A percentile compares a stretch with the other conserved stretches of the same genome.
Evolutionary conservation across 192 early-diverging fungal genomes (phyloP).

Genomic region (Coemansia sp.): DNA sequence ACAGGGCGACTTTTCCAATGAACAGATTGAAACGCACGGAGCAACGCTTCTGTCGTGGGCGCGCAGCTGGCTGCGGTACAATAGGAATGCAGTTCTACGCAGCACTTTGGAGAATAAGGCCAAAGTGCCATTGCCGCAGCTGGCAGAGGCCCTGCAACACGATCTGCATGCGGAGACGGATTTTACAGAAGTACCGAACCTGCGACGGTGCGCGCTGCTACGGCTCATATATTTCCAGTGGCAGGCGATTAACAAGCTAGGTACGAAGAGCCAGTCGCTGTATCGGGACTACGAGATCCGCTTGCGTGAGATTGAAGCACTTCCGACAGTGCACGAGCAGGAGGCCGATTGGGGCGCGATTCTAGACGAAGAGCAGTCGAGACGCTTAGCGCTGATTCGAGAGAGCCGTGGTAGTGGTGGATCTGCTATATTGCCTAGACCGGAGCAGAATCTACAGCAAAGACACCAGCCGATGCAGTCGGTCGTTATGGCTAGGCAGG

Average conservation of each 20-base stretch:
- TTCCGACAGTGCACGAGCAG: slow-evolving; percentile 32
- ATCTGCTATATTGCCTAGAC: slow-evolving; percentile 17
- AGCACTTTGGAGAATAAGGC: slow-evolving; percentile 44
- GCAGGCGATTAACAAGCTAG: slow-evolving; percentile 44
- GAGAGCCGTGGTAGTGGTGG: slow-evolving; percentile 27
- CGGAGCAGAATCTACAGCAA: slow-evolving; percentile 15
- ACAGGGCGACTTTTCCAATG: slow-evolving; percentile 38
- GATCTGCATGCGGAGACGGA: slow-evolving; percentile 34
- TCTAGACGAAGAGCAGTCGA: slow-evolving; percentile 30
- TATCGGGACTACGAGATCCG: slow-evolving; percentile 48
- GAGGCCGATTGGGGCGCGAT: slow-evolving; percentile 39
- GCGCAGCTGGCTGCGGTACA: slow-evolving; percentile 55
- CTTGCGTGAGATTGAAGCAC: slow-evolving; percentile 44
- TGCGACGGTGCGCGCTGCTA: slow-evolving; percentile 42
- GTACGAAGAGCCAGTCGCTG: slow-evolving; percentile 51
- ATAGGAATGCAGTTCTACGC: slow-evolving; percentile 48
- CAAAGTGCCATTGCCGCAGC: slow-evolving; percentile 20
- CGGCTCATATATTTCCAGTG: slow-evolving; percentile 46
- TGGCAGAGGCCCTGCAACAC: slow-evolving; percentile 52
- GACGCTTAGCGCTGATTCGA: slow-evolving; percentile 32
- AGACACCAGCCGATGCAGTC: not conserved
- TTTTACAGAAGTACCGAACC: slow-evolving; percentile 30
- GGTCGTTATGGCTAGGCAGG: not conserved
- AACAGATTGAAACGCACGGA: slow-evolving; percentile 37
- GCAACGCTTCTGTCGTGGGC: slow-evolving; percentile 52